Percentiles rank a stretch among this genome's conserved stretches.
phyloP scores from a whole-genome alignment of 1,284 basidiomycete species.

The Anthracocystis setariae region DNA sequence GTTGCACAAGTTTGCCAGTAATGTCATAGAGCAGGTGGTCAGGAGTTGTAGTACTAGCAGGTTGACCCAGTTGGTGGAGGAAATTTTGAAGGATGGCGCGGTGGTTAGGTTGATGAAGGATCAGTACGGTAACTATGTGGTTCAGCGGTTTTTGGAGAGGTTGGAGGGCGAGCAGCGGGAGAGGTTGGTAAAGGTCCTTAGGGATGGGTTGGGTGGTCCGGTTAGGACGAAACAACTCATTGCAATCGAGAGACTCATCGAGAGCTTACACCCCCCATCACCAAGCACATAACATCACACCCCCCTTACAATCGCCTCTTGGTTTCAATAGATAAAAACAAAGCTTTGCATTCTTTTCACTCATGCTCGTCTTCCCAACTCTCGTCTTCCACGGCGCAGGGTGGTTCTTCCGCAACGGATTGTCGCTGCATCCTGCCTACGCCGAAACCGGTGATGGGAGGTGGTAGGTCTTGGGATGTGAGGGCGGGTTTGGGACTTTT shows the following conservation, averaged over 20 bases:
- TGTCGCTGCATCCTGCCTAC: constrained; percentile 23
- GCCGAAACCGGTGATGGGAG: constrained; percentile 29
- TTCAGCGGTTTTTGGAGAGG: constrained; percentile 65
- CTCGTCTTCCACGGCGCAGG: constrained; percentile 9
- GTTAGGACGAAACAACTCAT: constrained; percentile 47
- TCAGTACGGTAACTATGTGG: constrained; percentile 77
- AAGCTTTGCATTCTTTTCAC: too few relatives aligned
- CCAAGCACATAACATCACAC: not conserved
- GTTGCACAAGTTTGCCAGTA: constrained; percentile 91
- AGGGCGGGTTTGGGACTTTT: too few relatives aligned
- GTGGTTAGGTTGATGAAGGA: constrained; percentile 81
- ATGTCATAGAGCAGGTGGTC: constrained; percentile 94
- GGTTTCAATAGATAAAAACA: too few relatives aligned
- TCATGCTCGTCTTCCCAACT: constrained; percentile 29
- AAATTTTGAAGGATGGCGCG: constrained; percentile 73
- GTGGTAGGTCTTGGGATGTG: constrained; percentile 5
- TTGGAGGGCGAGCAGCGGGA: constrained; percentile 44
- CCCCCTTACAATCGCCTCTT: too few relatives aligned
- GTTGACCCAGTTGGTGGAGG: constrained; percentile 78
- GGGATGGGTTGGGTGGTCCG: not conserved
- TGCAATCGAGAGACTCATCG: constrained; percentile 56
- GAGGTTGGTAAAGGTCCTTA: constrained; percentile 38
- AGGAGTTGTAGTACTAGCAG: constrained; percentile 75
- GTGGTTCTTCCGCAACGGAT: constrained; percentile 1
- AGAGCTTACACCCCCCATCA: constrained; percentile 2